Evolutionary conservation across 305 asterid species (phyloP), one percentile per base, ranked within the genome.

Genomic region (Lippia alba): DNA sequence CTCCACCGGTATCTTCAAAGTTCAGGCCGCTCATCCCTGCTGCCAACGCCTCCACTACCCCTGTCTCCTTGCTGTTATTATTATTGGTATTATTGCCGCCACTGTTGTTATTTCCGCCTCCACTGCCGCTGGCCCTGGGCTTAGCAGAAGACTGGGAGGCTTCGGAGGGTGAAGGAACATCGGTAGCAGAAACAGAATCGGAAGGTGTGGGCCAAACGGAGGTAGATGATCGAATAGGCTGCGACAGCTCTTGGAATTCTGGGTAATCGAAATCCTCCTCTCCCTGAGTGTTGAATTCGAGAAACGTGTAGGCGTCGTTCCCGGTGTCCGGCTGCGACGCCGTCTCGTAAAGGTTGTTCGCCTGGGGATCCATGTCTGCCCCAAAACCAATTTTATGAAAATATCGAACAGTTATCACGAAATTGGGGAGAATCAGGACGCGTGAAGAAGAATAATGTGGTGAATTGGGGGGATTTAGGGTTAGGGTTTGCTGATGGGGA

Each of bases 241-340:
- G 99, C 40, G 99, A 94, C 39, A 91, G 90, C 83, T 89, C 97
- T 62, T 82, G 95, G 56, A 91, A 94, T 70, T 94, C 94, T 9
- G 97, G 96, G 78, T 90, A 94, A 82, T 87, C 91, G 67, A 90
- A 94, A 69, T 94, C 99, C 80, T 89, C 97, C 78, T 91, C 98
- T 46, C 91, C 96, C 71, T 87, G 96, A 18, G 98, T 87, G 82
- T 89, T 90, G 93, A 94, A 91, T 78, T 94, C 99, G 30, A 94
- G 81, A 39, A 94, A 94, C 1, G 97, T 88, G 79, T 90, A 94
- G 12, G 96, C 98, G 61, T 91, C 97, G 84, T 79, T 87, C 56
- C 95, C 92, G 16, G 95, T 86, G 81, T 94, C 99, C 51, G 99
- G 99, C 91, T 94, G 99, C 61, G 99, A 94, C 78, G 97, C 91